These are phyloP conservation scores for Cryomyces minteri DNA, from an alignment of 495 filamentous ascomycete genomes.

Conservation along the genomic window DNA sequence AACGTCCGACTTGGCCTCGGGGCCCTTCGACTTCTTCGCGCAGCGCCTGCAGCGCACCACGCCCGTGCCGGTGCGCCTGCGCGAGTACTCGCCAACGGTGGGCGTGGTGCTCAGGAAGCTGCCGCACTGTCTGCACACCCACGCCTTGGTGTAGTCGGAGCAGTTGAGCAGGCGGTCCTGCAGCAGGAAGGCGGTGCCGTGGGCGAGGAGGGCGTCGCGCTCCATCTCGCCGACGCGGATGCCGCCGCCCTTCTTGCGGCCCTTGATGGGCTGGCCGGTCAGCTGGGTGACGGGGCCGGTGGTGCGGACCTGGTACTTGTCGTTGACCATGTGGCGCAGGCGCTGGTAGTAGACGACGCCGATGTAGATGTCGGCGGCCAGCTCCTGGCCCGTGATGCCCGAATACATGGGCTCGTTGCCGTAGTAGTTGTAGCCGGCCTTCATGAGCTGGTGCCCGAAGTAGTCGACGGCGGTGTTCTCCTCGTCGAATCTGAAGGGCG, in stretches of 20 bases:
- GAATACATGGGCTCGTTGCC: slow-evolving; percentile 97
- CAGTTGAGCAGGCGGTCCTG: slow-evolving; percentile 95
- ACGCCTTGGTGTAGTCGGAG: slow-evolving; percentile 71
- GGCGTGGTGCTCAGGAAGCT: slow-evolving; percentile 72
- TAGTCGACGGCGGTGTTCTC: slow-evolving; percentile 82
- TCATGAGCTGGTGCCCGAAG: slow-evolving; percentile 86
- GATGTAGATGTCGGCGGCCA: slow-evolving; percentile 88
- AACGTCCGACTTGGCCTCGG: slow-evolving; percentile 13
- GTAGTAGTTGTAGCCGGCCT: slow-evolving; percentile 93
- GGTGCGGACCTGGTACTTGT: slow-evolving; percentile 96
- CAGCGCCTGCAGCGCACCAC: slow-evolving; percentile 74
- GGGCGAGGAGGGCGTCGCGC: slow-evolving; percentile 80
- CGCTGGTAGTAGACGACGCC: slow-evolving; percentile 96
- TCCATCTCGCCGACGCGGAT: slow-evolving; percentile 99
- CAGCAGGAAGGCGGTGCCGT: slow-evolving; percentile 84
- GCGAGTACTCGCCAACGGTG: slow-evolving; percentile 36
- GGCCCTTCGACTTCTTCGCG: slow-evolving; percentile 38
- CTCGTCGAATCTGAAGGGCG: slow-evolving; percentile 87
- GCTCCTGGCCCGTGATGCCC: slow-evolving; percentile 86
- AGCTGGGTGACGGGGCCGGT: slow-evolving; percentile 77
- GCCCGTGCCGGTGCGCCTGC: slow-evolving; percentile 31
- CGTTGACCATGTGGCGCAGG: slow-evolving; percentile 97
- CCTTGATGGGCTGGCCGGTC: slow-evolving; percentile 94
- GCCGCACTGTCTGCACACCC: slow-evolving; percentile 77
- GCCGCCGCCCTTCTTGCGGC: slow-evolving; percentile 85